phyloP scores from a whole-genome alignment of 768 basidiomycete species.

The Suillus clintonianus region DNA sequence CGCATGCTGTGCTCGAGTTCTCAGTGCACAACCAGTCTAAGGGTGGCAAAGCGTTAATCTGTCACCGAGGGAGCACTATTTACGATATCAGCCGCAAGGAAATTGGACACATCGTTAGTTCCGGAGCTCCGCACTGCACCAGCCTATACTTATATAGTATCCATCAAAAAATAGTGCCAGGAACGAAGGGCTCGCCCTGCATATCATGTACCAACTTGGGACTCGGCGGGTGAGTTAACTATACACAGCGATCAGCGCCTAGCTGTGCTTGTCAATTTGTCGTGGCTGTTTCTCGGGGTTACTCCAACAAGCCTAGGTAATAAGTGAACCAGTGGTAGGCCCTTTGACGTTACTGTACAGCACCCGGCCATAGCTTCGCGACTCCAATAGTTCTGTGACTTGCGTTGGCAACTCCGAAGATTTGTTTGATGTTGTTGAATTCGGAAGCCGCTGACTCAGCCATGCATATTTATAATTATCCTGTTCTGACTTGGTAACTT shows the following conservation, averaged over 20 bases:
- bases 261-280: neutral
- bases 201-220: neutral
- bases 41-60: neutral
- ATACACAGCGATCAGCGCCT: neutral
- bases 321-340: neutral
- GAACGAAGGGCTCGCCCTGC: neutral
- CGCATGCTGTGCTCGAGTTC: neutral
- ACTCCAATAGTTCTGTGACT: too few species aligned
- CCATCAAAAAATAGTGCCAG: neutral
- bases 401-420: too few species aligned
- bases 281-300: neutral
- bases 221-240: neutral
- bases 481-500: neutral
- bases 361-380: too few species aligned
- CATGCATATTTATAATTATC: neutral
- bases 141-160: neutral
- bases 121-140: neutral
- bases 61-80: neutral
- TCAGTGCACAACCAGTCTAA: neutral
- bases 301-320: neutral
- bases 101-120: neutral
- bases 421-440: neutral
- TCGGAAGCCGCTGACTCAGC: neutral
- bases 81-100: neutral
- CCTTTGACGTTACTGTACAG: neutral